Evolutionary conservation across 805 yeast genomes (phyloP).

Genomic region (Yarrowia osloensis): DNA sequence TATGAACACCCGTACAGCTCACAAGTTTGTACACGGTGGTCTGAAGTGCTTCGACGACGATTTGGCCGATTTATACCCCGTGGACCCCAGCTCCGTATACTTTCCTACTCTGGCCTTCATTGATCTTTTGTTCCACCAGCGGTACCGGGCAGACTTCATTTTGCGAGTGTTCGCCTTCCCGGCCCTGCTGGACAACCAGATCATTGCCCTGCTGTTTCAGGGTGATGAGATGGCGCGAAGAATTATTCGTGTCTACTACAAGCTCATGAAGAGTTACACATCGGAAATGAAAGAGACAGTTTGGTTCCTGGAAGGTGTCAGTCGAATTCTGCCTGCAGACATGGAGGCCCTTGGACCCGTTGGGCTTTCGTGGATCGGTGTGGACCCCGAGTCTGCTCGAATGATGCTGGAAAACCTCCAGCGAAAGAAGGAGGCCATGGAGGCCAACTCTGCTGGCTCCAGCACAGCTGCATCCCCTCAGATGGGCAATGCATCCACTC

Average conservation of each 20-base stretch:
- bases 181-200: constrained; percentile 80
- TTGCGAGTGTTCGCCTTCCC: constrained; percentile 89
- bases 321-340: constrained; percentile 84
- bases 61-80: constrained; percentile 83
- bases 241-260: constrained; percentile 86
- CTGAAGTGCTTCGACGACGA: constrained; percentile 76
- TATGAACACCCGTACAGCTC: constrained; percentile 21
- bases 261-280: constrained; percentile 75
- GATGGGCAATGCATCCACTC: not conserved
- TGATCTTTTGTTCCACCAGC: constrained; percentile 74
- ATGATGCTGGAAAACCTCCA: constrained; percentile 29
- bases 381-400: constrained; percentile 28
- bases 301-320: constrained; percentile 92
- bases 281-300: constrained; percentile 85
- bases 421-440: constrained; percentile 15
- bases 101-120: constrained; percentile 82
- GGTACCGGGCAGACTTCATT: constrained; percentile 82
- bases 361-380: constrained; percentile 27
- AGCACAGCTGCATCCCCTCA: constrained; percentile 11
- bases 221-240: constrained; percentile 89
- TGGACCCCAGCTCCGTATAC: constrained; percentile 79
- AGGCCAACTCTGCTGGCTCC: not conserved
- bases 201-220: constrained; percentile 72
- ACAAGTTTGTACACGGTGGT: constrained; percentile 23
- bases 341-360: constrained; percentile 73